Conservation (phyloP, 2,329 filamentous ascomycete genomes). For the Fusarium vanettenii region DNA sequence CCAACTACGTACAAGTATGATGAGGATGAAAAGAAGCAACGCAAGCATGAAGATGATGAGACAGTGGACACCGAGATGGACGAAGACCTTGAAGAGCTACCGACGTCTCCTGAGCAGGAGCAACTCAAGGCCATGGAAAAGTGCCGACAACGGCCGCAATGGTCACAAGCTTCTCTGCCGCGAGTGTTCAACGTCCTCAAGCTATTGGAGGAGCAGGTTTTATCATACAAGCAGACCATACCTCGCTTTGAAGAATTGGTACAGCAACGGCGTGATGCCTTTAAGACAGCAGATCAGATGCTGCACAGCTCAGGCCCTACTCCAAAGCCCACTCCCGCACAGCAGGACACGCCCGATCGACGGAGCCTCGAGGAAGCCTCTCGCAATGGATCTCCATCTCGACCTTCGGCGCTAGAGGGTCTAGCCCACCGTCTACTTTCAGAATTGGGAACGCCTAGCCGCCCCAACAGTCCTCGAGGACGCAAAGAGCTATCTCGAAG, state of each 20-base stretch:
- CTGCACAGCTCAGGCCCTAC: slow-evolving; percentile 49
- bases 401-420: slow-evolving; percentile 67
- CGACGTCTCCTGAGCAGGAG: slow-evolving; percentile 41
- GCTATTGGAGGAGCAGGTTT: slow-evolving; percentile 70
- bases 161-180: slow-evolving; percentile 61
- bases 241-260: slow-evolving; percentile 80
- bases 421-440: slow-evolving; percentile 72
- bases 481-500: slow-evolving; percentile 57
- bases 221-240: slow-evolving; percentile 70
- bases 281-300: slow-evolving; percentile 68
- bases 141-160: slow-evolving; percentile 66
- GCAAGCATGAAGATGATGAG: slow-evolving; percentile 12
- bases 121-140: slow-evolving; percentile 60
- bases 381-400: slow-evolving; percentile 62
- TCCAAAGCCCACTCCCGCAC: slow-evolving; percentile 45
- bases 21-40: slow-evolving; percentile 50
- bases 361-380: slow-evolving; percentile 56
- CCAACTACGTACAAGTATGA: slow-evolving; percentile 69
- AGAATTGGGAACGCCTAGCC: slow-evolving; percentile 66
- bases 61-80: slow-evolving; percentile 32
- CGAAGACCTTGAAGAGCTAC: slow-evolving; percentile 32
- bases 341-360: slow-evolving; percentile 54
- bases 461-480: slow-evolving; percentile 61
- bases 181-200: slow-evolving; percentile 69
- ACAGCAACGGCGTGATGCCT: slow-evolving; percentile 72